Percentiles rank a stretch among this genome's conserved stretches.
These are phyloP conservation scores for Ceratocystis lukuohia DNA, from an alignment of 2,329 filamentous ascomycete species.

Conservation along the genomic window DNA sequence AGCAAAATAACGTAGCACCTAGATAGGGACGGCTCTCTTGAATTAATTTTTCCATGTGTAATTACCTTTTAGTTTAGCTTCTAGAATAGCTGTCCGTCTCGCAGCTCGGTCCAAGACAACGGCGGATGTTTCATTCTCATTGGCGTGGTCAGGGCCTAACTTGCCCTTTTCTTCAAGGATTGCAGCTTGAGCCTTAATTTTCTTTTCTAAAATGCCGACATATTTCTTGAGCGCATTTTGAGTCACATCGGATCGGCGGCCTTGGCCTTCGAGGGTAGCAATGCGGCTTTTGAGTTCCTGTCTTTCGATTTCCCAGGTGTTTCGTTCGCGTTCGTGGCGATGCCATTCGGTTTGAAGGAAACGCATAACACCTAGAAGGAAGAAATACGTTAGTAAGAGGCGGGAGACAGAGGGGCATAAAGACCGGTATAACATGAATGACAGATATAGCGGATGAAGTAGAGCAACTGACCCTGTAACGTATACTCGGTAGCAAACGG, in stretches of 20 bases:
- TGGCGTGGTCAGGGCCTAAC: constrained; percentile 34
- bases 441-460: background rate
- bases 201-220: constrained; percentile 75
- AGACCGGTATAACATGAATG: background rate
- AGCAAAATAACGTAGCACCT: background rate
- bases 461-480: constrained; percentile 34
- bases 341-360: constrained; percentile 99
- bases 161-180: constrained; percentile 40
- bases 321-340: constrained; percentile 90
- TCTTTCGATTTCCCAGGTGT: constrained; percentile 97
- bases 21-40: background rate
- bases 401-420: background rate
- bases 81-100: constrained; percentile 36
- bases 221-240: constrained; percentile 86
- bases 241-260: constrained; percentile 70
- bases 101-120: constrained; percentile 36
- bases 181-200: constrained; percentile 67
- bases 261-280: constrained; percentile 81
- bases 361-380: constrained; percentile 73
- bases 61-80: constrained; percentile 44
- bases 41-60: background rate
- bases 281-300: constrained; percentile 99
- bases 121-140: constrained; percentile 31
- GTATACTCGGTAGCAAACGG: constrained; percentile 50
- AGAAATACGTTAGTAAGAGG: constrained; percentile 6